Percentiles rank a stretch among this genome's conserved stretches.
Evolutionary conservation across 2,329 filamentous ascomycete species (phyloP).

Genomic region (Paradendryphiella salina): DNA sequence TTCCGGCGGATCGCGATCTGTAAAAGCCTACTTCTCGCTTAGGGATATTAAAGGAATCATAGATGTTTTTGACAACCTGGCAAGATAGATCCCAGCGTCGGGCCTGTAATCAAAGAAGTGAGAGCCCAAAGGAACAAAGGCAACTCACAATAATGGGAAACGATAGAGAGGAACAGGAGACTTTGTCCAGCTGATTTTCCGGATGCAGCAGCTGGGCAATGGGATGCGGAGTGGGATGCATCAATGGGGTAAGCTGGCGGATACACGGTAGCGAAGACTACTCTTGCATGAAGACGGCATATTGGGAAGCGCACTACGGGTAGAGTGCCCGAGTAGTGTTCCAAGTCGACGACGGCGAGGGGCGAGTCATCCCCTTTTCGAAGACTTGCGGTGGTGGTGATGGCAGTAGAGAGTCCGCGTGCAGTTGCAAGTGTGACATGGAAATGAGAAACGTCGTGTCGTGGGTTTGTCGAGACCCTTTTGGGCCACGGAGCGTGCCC

Average conservation of each 20-base stretch:
- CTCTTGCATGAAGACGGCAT: constrained; percentile 14
- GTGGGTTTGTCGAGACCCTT: background rate
- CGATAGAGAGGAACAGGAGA: background rate
- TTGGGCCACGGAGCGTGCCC: constrained; percentile 9
- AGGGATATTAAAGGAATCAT: constrained; percentile 10
- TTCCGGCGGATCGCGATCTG: constrained; percentile 11
- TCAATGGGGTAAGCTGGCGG: constrained; percentile 5
- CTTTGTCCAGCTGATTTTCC: background rate
- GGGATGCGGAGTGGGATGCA: constrained; percentile 6
- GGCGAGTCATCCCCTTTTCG: background rate
- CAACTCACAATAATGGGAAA: background rate
- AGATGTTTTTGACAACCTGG: constrained; percentile 10
- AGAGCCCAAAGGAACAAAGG: constrained; percentile 1
- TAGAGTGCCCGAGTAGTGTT: constrained; percentile 2
- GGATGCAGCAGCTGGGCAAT: constrained; percentile 5
- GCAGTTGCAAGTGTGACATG: constrained; percentile 4
- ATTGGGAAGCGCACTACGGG: constrained; percentile 4
- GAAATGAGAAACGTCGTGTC: constrained; percentile 6
- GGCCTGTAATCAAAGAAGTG: constrained; percentile 4
- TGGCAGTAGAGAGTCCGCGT: constrained; percentile 5
- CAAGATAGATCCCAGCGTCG: background rate
- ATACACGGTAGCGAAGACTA: constrained; percentile 7
- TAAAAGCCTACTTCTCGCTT: constrained; percentile 9
- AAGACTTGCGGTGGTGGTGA: constrained; percentile 9
- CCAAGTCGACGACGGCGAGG: background rate